Evolutionary conservation across 2,329 filamentous ascomycete genomes (phyloP).

Genomic region (Penicillium brasilianum): DNA sequence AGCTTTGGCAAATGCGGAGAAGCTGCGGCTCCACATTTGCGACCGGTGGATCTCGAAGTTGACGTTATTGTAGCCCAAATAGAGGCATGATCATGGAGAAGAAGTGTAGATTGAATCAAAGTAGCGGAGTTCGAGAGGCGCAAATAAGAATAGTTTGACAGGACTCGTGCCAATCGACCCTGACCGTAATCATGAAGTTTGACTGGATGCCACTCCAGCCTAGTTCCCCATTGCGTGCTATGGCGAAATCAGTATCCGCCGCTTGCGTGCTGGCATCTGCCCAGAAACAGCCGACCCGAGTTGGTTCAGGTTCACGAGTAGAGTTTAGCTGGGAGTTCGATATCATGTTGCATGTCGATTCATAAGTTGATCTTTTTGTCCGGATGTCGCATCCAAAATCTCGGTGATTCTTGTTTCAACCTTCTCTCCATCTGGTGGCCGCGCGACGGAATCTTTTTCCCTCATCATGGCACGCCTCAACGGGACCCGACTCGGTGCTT

Average conservation of each 20-base stretch:
- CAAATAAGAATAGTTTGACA: no score
- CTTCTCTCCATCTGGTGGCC: not conserved
- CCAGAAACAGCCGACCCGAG: not conserved
- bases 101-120: not conserved
- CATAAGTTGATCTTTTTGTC: not conserved
- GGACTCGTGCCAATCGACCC: not conserved
- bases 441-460: not conserved
- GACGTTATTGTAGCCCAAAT: no score
- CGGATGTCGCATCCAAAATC: not conserved
- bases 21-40: slow-evolving; percentile 1
- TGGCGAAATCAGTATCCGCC: slow-evolving; percentile 27
- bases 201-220: not conserved
- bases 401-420: not conserved
- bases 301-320: not conserved
- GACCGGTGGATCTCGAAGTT: not conserved
- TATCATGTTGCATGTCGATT: not conserved
- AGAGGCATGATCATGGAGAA: not conserved
- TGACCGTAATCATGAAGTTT: not conserved
- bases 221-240: slow-evolving; percentile 28
- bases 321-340: not conserved
- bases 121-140: not conserved
- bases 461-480: slow-evolving; percentile 20
- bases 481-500: slow-evolving; percentile 28
- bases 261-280: slow-evolving; percentile 25
- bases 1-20: slow-evolving; percentile 15